phyloP scores from a whole-genome alignment of 2,329 filamentous ascomycete species.

The Elsinoe necatrix region DNA sequence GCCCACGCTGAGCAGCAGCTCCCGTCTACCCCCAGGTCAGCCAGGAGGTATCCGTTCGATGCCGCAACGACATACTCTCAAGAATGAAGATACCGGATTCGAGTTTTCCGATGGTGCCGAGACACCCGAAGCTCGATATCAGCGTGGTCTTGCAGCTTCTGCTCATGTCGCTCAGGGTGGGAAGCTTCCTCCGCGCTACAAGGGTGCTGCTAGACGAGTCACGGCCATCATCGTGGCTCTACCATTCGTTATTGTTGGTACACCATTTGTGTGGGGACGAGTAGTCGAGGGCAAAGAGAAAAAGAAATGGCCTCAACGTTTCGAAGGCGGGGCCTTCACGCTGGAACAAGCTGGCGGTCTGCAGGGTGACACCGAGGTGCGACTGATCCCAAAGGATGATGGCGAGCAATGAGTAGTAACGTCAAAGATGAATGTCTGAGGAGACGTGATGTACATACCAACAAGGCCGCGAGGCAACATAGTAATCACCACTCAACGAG shows the following conservation, averaged over 20 bases:
- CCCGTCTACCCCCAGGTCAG: background rate
- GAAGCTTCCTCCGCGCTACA: slow-evolving; percentile 13
- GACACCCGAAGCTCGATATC: slow-evolving; percentile 7
- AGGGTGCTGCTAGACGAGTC: slow-evolving; percentile 9
- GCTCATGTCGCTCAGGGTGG: slow-evolving; percentile 11
- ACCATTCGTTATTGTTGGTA: slow-evolving; percentile 15
- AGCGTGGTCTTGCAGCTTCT: slow-evolving; percentile 11
- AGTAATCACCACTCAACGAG: background rate
- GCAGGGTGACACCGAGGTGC: background rate
- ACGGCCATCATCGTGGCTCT: slow-evolving; percentile 14
- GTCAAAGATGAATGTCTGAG: background rate
- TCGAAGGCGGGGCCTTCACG: slow-evolving; percentile 2
- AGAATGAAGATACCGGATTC: slow-evolving; percentile 11
- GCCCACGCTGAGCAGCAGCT: background rate
- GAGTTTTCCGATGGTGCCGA: slow-evolving; percentile 2
- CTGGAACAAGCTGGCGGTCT: slow-evolving; percentile 3
- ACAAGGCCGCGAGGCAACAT: background rate
- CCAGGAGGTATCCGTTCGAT: background rate
- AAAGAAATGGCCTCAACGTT: background rate
- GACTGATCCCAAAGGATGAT: background rate
- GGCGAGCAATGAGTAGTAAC: background rate
- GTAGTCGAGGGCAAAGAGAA: slow-evolving; percentile 28
- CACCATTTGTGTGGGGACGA: slow-evolving; percentile 10
- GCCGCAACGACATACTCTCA: background rate
- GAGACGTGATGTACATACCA: slow-evolving; percentile 3